Base-by-base conservation (phyloP, 2,329 filamentous ascomycete species). In the Aspergillus uvarum region DNA sequence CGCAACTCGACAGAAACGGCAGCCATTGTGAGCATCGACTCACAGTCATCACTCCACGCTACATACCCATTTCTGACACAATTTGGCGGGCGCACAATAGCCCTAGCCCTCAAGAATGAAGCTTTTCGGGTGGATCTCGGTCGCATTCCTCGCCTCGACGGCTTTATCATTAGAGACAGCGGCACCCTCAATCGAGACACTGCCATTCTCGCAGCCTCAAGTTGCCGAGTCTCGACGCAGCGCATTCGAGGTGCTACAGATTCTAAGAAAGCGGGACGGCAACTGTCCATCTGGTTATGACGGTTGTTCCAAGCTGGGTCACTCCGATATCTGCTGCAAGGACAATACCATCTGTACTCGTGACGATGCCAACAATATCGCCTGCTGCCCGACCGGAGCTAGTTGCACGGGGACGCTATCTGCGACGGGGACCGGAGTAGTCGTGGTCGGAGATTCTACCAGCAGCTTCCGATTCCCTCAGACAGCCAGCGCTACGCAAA, bases 331-430 rank as follows among this genome's bases (percentile, higher is more conserved):
- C 57, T 88, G 86, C 77, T 88, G 86, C 72, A 76, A 75, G 35
- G 73, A 76, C 47, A 78, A 77, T 52, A 80, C 83, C 22, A 77
- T 80, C 59, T 88, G 86, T 75, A 80, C 82, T 47, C 78, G 80
- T 54, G 86, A 88, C 72, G 73, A 74, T 47, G 82, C 80, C 42
- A 80, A 84, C 56, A 79, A 86, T 62, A 81, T 87, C 56, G 86
- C 85, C 24, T 88, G 86, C 77, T 88, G 86, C 73, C 85, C 85
- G 0, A 78, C 74, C 26, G 81, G 82, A 54, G 82, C 82, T 14
- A 80, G 76, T 29, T 88, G 86, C 68, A 87, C 85, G 0, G 86
- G 86, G 2, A 80, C 77, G 8, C 77, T 87, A 10, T 72, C 77
- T 0, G 72, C 67, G 2, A 61, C 69, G 3, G 65, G 63, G 5